Conservation (phyloP, 2,329 filamentous ascomycete species). For the Trichoderma simmonsii region DNA sequence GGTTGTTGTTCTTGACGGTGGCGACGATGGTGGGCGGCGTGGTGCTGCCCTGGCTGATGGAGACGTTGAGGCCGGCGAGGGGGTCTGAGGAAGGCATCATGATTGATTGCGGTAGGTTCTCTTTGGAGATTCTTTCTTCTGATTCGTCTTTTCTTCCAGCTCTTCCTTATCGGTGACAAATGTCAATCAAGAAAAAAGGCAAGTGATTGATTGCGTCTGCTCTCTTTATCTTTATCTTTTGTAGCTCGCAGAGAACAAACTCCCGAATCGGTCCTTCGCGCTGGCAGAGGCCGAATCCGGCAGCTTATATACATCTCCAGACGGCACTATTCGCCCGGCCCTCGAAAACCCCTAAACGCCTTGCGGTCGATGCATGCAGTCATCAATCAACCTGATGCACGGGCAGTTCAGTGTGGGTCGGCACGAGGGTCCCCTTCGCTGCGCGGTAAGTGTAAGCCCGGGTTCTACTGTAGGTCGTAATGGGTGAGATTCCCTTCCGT, state of each 20-base stretch:
- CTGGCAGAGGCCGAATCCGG: not conserved
- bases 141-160: not conserved
- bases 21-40: constrained; percentile 35
- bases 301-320: not conserved
- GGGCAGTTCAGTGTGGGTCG: not conserved
- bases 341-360: not conserved
- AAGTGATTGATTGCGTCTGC: not conserved
- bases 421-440: not conserved
- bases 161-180: not conserved
- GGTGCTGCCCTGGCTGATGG: constrained; percentile 31
- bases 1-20: constrained; percentile 37
- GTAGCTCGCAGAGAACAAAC: not conserved
- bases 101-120: not conserved
- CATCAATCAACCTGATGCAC: constrained; percentile 5
- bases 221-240: not conserved
- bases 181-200: not conserved
- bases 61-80: constrained; percentile 30
- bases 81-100: constrained; percentile 15
- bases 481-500: not conserved
- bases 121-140: not conserved
- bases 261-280: not conserved
- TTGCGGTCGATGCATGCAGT: not conserved
- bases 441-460: not conserved
- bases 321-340: not conserved
- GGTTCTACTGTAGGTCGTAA: not conserved